These are phyloP conservation scores for Anastatica hierochuntica DNA, from an alignment of 345 rosid genomes.

Conservation along the genomic window DNA sequence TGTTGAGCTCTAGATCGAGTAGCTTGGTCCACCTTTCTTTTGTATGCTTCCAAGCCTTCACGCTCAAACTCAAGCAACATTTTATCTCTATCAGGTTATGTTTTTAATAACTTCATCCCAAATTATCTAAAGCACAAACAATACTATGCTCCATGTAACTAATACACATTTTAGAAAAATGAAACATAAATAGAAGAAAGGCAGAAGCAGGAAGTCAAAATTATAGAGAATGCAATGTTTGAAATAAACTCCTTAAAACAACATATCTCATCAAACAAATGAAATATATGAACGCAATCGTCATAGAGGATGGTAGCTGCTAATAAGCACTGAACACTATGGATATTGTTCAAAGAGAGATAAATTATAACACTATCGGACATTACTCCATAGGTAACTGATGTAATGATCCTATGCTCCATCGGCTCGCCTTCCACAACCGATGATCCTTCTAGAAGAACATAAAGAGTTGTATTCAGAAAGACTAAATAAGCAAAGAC, in stretches of 20 bases:
- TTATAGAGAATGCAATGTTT: no score
- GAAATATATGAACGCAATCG: neutral
- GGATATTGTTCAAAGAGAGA: neutral
- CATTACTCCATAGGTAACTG: conserved; percentile 69
- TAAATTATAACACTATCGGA: conserved; percentile 40
- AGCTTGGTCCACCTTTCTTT: conserved; percentile 86
- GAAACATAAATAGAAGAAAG: no score
- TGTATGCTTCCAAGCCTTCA: conserved; percentile 88
- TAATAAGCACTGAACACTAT: no score
- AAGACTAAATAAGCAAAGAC: conserved; percentile 75
- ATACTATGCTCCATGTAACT: no score
- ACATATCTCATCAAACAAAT: neutral
- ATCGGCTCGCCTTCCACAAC: conserved; percentile 42
- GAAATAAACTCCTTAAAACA: neutral
- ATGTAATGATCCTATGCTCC: conserved; percentile 71
- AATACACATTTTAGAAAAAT: no score
- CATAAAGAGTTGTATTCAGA: conserved; percentile 56
- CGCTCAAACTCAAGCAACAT: conserved; percentile 88
- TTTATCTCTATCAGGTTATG: conserved; percentile 68
- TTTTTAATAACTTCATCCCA: conserved; percentile 98
- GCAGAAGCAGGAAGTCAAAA: no score
- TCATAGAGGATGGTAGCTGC: no score
- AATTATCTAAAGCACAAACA: conserved; percentile 69
- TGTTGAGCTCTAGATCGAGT: conserved; percentile 74
- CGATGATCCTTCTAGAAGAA: conserved; percentile 41